Conservation (phyloP, 371 early-diverging fungal species). For the Choanephora cucurbitarum region DNA sequence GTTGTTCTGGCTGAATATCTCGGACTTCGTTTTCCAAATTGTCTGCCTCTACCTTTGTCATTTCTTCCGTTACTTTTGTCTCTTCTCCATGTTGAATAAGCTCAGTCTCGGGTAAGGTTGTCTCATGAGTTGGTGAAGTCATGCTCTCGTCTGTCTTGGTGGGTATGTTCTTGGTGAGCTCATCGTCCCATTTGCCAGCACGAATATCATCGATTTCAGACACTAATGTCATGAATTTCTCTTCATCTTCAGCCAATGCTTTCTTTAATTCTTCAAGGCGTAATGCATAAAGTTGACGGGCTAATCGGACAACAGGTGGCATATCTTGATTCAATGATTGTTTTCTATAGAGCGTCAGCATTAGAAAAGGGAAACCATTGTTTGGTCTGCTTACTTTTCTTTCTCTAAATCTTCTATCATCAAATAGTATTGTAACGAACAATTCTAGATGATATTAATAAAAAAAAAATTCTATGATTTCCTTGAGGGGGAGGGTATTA, state of each 20-base stretch:
- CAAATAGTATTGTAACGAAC: slow-evolving; percentile 36
- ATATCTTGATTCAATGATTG: slow-evolving; percentile 14
- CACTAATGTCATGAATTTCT: slow-evolving; percentile 48
- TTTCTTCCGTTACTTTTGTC: not conserved
- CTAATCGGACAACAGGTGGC: slow-evolving; percentile 53
- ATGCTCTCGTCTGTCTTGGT: not conserved
- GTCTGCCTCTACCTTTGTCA: slow-evolving; percentile 2
- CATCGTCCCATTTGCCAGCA: slow-evolving; percentile 60
- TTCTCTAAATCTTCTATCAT: slow-evolving; percentile 34
- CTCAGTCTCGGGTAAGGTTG: not conserved
- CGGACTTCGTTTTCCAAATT: slow-evolving; percentile 8
- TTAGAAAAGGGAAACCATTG: too few relatives aligned
- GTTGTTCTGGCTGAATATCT: not conserved
- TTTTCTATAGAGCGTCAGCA: too few relatives aligned
- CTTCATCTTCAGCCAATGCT: slow-evolving; percentile 55
- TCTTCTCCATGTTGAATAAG: not conserved
- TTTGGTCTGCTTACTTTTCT: slow-evolving; percentile 22
- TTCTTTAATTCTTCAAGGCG: slow-evolving; percentile 59
- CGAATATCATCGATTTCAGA: slow-evolving; percentile 62
- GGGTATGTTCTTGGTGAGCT: slow-evolving; percentile 17
- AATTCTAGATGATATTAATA: slow-evolving; percentile 24
- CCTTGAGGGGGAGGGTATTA: too few relatives aligned
- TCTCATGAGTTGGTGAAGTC: not conserved
- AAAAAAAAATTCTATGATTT: too few relatives aligned
- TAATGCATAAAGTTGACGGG: slow-evolving; percentile 52